phyloP scores from a whole-genome alignment of 306 rosid species.

The Rosa chinensis region DNA sequence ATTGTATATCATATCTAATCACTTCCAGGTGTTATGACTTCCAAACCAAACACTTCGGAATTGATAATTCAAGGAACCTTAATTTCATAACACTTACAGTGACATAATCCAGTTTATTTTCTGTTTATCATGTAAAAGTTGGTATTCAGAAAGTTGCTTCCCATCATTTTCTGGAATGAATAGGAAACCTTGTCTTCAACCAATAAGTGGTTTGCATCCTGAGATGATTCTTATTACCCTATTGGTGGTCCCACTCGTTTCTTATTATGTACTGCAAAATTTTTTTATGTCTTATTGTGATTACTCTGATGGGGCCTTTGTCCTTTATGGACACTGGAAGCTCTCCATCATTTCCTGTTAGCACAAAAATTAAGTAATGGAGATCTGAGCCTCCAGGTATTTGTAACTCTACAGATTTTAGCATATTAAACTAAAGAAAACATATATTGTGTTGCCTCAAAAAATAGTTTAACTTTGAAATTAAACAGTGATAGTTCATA shows the following conservation, averaged over 20 bases:
- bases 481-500: neutral
- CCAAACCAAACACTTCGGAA: neutral
- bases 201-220: neutral
- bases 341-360: neutral
- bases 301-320: neutral
- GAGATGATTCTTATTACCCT: neutral
- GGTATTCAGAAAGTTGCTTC: neutral
- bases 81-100: neutral
- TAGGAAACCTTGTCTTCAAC: neutral
- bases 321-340: neutral
- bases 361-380: too few species aligned
- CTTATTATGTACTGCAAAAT: neutral
- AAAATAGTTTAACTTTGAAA: neutral
- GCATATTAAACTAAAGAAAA: too few species aligned
- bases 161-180: neutral
- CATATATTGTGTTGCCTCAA: neutral
- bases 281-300: neutral
- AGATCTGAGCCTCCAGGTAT: too few species aligned
- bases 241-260: neutral
- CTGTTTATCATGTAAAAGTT: neutral
- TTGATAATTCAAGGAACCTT: neutral
- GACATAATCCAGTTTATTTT: neutral
- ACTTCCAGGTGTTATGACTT: neutral
- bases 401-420: too few species aligned
- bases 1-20: neutral